These are phyloP conservation scores for Fusarium verticillioides DNA, from an alignment of 2,329 filamentous ascomycete species.

Conservation along the genomic window DNA sequence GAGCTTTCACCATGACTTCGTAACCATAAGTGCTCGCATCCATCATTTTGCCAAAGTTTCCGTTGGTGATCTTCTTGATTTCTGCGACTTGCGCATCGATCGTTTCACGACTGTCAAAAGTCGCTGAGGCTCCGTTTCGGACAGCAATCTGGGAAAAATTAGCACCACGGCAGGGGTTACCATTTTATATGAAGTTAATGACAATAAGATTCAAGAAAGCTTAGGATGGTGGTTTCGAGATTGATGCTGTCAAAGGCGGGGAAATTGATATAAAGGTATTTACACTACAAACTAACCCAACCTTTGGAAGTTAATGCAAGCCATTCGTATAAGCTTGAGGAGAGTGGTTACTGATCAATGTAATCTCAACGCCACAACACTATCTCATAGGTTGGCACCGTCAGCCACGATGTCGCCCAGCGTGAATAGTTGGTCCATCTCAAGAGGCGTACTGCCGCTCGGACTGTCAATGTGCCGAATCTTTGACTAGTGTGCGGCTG, in stretches of 20 bases:
- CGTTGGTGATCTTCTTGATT: constrained; percentile 47
- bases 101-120: constrained; percentile 46
- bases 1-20: constrained; percentile 46
- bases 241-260: neutral
- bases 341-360: neutral
- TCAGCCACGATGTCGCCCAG: neutral
- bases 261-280: neutral
- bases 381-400: neutral
- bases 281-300: neutral
- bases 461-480: neutral
- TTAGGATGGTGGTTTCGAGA: too few species aligned
- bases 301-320: neutral
- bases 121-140: constrained; percentile 48
- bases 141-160: constrained; percentile 36
- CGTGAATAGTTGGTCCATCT: neutral
- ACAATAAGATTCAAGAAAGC: neutral
- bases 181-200: neutral
- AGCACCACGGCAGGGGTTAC: neutral
- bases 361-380: neutral
- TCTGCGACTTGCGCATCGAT: constrained; percentile 47
- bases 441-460: neutral
- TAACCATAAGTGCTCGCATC: constrained; percentile 48
- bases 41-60: constrained; percentile 49
- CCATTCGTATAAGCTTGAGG: neutral
- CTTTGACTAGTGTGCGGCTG: neutral